These are phyloP conservation scores for Endocladia muricata DNA, from an alignment of 31 red algal species.

Conservation along the genomic window DNA sequence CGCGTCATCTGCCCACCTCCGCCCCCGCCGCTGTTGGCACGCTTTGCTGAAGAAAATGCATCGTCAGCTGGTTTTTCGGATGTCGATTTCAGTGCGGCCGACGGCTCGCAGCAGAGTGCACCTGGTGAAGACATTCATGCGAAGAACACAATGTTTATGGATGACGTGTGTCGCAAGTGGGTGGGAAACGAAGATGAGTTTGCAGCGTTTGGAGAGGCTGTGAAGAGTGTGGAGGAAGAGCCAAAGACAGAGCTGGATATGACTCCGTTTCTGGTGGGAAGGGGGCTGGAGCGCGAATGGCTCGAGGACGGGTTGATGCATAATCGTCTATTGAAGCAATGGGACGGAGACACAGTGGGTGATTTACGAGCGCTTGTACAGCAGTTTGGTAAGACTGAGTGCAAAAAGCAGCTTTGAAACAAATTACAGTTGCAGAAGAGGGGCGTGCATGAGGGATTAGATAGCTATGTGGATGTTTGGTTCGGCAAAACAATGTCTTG, in stretches of 20 bases:
- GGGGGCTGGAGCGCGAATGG: not conserved
- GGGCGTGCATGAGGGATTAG: too few relatives aligned
- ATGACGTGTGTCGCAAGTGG: conserved; percentile 9
- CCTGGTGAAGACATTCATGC: not conserved
- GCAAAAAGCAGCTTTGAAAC: too few relatives aligned
- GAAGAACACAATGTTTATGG: conserved; percentile 12
- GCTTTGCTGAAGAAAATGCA: not conserved
- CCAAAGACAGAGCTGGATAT: not conserved
- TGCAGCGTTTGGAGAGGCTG: conserved; percentile 4
- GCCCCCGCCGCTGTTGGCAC: not conserved
- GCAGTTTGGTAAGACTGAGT: too few relatives aligned
- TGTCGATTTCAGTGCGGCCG: not conserved
- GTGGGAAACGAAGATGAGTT: conserved; percentile 36
- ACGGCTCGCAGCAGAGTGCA: not conserved
- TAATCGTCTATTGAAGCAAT: not conserved
- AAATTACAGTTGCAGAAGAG: too few relatives aligned
- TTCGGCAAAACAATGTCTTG: not conserved
- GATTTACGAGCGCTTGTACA: not conserved
- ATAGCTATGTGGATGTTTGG: not conserved
- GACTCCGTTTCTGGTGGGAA: not conserved
- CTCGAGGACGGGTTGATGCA: not conserved
- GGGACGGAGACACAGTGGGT: not conserved
- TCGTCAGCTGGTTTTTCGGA: conserved; percentile 13
- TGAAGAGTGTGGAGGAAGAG: not conserved
- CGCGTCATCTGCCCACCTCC: not conserved